phyloP scores from a whole-genome alignment of 306 rosid species.

The Amphicarpaea edgeworthii region DNA sequence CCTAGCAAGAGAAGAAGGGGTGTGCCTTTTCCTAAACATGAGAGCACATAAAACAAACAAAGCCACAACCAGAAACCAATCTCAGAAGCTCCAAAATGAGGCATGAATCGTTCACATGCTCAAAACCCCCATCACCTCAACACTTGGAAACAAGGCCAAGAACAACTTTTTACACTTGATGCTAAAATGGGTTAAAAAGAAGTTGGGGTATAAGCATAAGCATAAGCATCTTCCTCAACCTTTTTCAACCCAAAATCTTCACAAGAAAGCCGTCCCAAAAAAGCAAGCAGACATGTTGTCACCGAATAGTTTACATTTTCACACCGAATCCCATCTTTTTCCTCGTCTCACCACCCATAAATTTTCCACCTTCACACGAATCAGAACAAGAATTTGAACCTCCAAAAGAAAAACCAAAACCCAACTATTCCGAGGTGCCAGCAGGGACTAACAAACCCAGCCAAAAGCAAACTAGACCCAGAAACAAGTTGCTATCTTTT shows the following conservation, averaged over 20 bases:
- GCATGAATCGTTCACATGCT: constrained; percentile 33
- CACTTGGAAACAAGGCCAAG: constrained; percentile 40
- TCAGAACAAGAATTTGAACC: constrained; percentile 50
- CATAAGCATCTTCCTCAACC: constrained; percentile 46
- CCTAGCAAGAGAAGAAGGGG: constrained; percentile 38
- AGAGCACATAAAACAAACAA: constrained; percentile 37
- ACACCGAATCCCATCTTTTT: constrained; percentile 52
- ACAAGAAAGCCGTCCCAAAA: constrained; percentile 56
- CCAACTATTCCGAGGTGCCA: constrained; percentile 25
- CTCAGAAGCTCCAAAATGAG: constrained; percentile 41
- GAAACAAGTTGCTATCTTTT: constrained; percentile 38
- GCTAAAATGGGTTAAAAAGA: constrained; percentile 48
- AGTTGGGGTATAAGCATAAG: constrained; percentile 51
- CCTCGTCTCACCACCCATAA: constrained; percentile 32
- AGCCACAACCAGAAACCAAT: constrained; percentile 46
- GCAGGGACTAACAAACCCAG: constrained; percentile 35
- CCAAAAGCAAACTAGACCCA: constrained; percentile 41
- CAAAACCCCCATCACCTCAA: constrained; percentile 41
- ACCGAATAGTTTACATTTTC: constrained; percentile 63
- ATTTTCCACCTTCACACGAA: constrained; percentile 45
- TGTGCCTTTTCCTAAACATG: constrained; percentile 48
- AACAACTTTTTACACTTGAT: constrained; percentile 28
- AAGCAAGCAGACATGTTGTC: constrained; percentile 13
- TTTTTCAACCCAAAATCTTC: constrained; percentile 62
- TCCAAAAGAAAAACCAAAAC: constrained; percentile 20